Percentiles rank a stretch among this genome's conserved stretches.
These are phyloP conservation scores for Rasamsonia emersonii DNA, from an alignment of 2,329 filamentous ascomycete genomes.

Conservation along the genomic window DNA sequence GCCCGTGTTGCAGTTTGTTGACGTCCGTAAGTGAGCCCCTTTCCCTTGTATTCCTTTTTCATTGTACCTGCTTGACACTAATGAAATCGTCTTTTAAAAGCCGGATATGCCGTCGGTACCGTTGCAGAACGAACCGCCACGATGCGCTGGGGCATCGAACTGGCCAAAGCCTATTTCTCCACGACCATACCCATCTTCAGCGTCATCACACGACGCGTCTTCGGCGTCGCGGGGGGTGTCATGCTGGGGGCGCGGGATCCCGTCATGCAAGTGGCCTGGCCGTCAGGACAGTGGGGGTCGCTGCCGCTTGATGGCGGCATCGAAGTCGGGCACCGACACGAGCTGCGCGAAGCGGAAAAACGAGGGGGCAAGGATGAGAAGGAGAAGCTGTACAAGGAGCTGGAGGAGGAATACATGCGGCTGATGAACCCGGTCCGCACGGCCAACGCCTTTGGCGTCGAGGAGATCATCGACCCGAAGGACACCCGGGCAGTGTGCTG, in stretches of 20 bases:
- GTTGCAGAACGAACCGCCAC: constrained; percentile 54
- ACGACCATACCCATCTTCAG: constrained; percentile 56
- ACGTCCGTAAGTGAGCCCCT: constrained; percentile 39
- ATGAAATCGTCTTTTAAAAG: constrained; percentile 14
- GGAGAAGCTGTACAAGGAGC: constrained; percentile 44
- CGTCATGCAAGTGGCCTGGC: constrained; percentile 55
- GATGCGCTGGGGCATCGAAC: constrained; percentile 56
- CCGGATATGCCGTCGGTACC: constrained; percentile 56
- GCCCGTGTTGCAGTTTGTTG: constrained; percentile 55
- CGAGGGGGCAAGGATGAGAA: constrained; percentile 42
- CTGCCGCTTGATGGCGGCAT: constrained; percentile 57
- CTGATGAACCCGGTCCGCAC: constrained; percentile 58
- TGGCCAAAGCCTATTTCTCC: constrained; percentile 54
- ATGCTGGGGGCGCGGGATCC: constrained; percentile 58
- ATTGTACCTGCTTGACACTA: neutral
- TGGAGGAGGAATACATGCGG: constrained; percentile 52
- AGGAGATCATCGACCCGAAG: constrained; percentile 58
- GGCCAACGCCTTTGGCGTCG: constrained; percentile 55
- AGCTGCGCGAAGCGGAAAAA: constrained; percentile 48
- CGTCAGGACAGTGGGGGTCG: constrained; percentile 54
- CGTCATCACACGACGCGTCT: constrained; percentile 53
- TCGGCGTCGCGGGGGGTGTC: constrained; percentile 56
- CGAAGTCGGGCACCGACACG: constrained; percentile 54
- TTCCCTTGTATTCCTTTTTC: neutral
- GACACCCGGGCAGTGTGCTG: constrained; percentile 48